Evolutionary conservation across 2,329 filamentous ascomycete species (phyloP), one percentile per base, ranked within the genome.

Genomic region (Colletotrichum ledebouriae): DNA sequence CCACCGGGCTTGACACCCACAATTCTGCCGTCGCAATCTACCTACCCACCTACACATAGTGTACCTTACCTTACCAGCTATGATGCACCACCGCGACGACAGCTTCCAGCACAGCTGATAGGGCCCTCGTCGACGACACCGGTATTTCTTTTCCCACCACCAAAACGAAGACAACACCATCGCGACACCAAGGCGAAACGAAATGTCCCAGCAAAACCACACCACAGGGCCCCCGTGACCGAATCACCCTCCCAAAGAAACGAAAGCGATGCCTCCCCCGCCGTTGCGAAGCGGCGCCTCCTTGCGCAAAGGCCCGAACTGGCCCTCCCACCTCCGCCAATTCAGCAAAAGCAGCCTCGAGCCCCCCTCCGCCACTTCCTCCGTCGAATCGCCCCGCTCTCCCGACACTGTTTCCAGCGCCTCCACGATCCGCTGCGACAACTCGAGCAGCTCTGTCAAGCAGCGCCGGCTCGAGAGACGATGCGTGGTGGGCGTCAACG

Each of bases 401-500:
- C 82, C 83, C 2, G 82, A 84, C 64, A 86, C 84, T 60, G 75
- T 77, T 15, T 87, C 85, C 29, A 85, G 84, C 71, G 81, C 80
- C 71, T 86, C 86, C 15, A 86, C 86, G 9, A 70, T 83, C 49
- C 79, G 79, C 70, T 74, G 78, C 41, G 67, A 73, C 20, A 76
- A 76, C 22, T 72, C 75, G 37, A 61, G 73, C 37, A 75, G 74
- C 59, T 67, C 75, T 17, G 70, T 72, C 41, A 76, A 74, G 69
- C 72, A 74, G 34, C 71, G 75, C 44, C 78, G 76, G 53, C 60
- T 78, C 17, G 84, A 87, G 72, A 81, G 84, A 34, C 80, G 80
- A 71, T 89, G 86, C 72, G 85, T 80, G 49, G 83, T 89, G 62
- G 84, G 84, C 9, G 84, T 89, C 72, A 92, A 94, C 76, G 93